Base-by-base conservation (phyloP, 2,329 filamentous ascomycete genomes). In the Hypoxylon sp. region DNA sequence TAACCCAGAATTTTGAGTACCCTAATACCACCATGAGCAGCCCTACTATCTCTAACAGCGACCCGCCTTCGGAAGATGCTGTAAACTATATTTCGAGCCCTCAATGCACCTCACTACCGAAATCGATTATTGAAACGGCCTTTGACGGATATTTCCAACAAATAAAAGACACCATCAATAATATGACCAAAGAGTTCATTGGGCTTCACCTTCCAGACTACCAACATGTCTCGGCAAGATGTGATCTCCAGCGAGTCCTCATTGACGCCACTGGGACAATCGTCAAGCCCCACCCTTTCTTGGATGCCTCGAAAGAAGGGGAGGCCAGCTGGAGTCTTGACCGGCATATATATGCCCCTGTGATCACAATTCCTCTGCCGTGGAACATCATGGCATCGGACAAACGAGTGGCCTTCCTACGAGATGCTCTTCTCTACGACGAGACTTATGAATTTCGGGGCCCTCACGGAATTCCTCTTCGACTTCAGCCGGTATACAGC, bases 311-410 rank as follows among this genome's bases (percentile, higher is more conserved):
- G 8, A 9, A 29, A 26, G 56, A 52, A 10, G 44, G n/a, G 19
- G 24, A 19, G n/a, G 3, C 2, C 4, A 19, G 17, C 4, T 39
- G 5, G 10, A 37, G 14, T n/a, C 22, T 13, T 24, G 33, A 29
- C 26, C 24, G n/a, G 17, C 14, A 54, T 9, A 31, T 47, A 47
- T 64, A 64, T 24, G 31, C 31, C 1, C 35, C 47, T 1, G 54
- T 57, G 5, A 64, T 64, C 47, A 58, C 54, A 3, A 54, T 58
- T 17, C 19, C 39, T 8, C 19, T 64, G 3, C 61, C 61, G 5
- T 13, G 10, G 4, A 35, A 19, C 17, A 39, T 59, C 4, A n/a
- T 13, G 6, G 29, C 22, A 5, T 31, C 37, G 3, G 55, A 65
- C 11, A 48, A 42, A 6, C 47, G 31, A 10, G 55, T 59, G 13